Evolutionary conservation across 2,329 filamentous ascomycete genomes (phyloP).

Genomic region (Curvularia eragrostidis): DNA sequence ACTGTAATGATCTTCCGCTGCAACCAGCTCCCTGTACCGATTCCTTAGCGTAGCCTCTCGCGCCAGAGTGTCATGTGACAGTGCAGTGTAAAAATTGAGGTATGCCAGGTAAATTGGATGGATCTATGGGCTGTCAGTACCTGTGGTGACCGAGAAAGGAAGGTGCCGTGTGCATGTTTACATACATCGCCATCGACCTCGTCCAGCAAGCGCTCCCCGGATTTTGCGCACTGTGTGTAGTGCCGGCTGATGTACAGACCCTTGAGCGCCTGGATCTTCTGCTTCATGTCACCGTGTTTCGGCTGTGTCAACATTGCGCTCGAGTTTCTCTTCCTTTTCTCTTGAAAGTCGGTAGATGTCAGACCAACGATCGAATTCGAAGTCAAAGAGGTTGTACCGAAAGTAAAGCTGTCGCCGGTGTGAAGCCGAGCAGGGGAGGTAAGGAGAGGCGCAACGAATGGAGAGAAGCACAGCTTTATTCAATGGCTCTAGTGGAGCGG

Average conservation of each 20-base stretch:
- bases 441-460: not conserved
- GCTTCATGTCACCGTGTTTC: constrained; percentile 30
- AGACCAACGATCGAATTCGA: constrained; percentile 12
- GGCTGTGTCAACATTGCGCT: constrained; percentile 25
- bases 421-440: constrained; percentile 6
- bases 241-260: constrained; percentile 43
- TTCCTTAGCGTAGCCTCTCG: constrained; percentile 43
- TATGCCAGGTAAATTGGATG: constrained; percentile 46
- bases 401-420: constrained; percentile 5
- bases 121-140: constrained; percentile 27
- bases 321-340: not conserved
- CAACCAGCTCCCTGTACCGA: constrained; percentile 39
- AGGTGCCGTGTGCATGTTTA: not conserved
- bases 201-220: constrained; percentile 32
- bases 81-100: constrained; percentile 49
- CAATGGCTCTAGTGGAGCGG: constrained; percentile 17
- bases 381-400: constrained; percentile 11
- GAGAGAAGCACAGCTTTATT: constrained; percentile 9
- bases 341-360: constrained; percentile 4
- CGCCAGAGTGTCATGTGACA: constrained; percentile 48
- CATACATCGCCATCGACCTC: constrained; percentile 33
- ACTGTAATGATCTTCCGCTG: constrained; percentile 46
- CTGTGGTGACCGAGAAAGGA: not conserved
- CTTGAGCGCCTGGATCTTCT: constrained; percentile 40
- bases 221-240: constrained; percentile 47